Evolutionary conservation across 805 yeast genomes (phyloP), one percentile per base, ranked within the genome.

Genomic region (Kluyveromyces aestuarii): DNA sequence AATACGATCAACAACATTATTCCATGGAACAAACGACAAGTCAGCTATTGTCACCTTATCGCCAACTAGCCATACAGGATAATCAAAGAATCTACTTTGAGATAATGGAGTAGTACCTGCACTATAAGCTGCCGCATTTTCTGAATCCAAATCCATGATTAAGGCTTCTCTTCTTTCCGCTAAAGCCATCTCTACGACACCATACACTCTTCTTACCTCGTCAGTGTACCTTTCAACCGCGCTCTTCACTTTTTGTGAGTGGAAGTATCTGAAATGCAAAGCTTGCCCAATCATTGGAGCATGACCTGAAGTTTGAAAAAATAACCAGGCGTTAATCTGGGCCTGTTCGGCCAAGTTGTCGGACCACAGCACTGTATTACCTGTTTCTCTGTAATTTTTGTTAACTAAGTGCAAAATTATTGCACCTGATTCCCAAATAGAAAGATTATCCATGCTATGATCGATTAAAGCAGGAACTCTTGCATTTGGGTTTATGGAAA

Each of bases 201-300:
- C 95, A 59, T 88, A 89, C 8, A 90, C 96, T 54, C 98, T 73
- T 59, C 96, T 75, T 21, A 90, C 96, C 69, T 90, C 98, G 58
- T 86, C 95, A 1, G 87, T 82, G 63, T 89, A 90, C 61, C 96
- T 73, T 57, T 87, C 96, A 18, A 90, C 87, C 0, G 97, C 96
- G 50, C 88, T 79, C 17, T 91, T 88, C 2, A 90, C 88, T 47
- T 82, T 82, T 52, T 83, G 83, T 7, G 90, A 78, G 64, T 90
- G 96, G 73, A 90, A 88, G 64, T 87, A 88, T 60, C 90, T 76
- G 71, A 90, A 91, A 70, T 91, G 97, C 57, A 91, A 74, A 8
- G 97, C 96, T 68, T 90, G 97, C 17, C 97, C 97, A 58, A 90
- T 86, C 96, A 90, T 90, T n/a, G 97, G 96, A 0, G 97, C 96